A percentile compares a stretch with the other conserved stretches of the same genome.
Conservation (phyloP, 1,139 yeast genomes). For the Blastobotrys indianensis region DNA sequence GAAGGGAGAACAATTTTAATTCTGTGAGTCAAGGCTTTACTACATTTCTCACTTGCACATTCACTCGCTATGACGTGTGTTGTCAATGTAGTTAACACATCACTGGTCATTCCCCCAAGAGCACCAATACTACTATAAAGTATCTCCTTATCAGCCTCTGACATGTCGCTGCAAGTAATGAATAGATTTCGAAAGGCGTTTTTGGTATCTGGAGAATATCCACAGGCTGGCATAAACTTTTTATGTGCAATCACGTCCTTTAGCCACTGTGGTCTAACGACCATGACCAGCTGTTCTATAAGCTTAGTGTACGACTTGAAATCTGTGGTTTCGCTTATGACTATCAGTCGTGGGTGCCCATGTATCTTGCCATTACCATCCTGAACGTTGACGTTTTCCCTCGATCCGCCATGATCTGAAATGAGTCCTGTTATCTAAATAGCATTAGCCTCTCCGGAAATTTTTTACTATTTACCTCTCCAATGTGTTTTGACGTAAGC, state of each 20-base stretch:
- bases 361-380: background rate
- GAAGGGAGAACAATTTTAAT: constrained; percentile 66
- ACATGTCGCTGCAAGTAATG: constrained; percentile 55
- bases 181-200: constrained; percentile 57
- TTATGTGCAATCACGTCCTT: constrained; percentile 42
- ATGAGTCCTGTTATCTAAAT: no score
- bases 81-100: constrained; percentile 59
- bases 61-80: constrained; percentile 70
- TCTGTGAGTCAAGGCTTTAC: constrained; percentile 27
- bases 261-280: constrained; percentile 64
- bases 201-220: constrained; percentile 64
- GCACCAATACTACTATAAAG: constrained; percentile 62
- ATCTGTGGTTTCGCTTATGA: constrained; percentile 2
- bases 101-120: constrained; percentile 68
- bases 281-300: constrained; percentile 42
- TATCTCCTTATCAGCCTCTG: constrained; percentile 56
- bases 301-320: constrained; percentile 7
- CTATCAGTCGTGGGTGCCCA: background rate
- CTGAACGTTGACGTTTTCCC: no score
- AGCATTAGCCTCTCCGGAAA: no score
- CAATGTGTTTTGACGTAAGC: no score
- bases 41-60: constrained; percentile 41
- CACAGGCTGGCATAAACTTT: constrained; percentile 41
- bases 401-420: no score
- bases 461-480: no score